Evolutionary conservation across 2,329 filamentous ascomycete species (phyloP), one percentile per base, ranked within the genome.

Genomic region (Fusarium drepaniforme): DNA sequence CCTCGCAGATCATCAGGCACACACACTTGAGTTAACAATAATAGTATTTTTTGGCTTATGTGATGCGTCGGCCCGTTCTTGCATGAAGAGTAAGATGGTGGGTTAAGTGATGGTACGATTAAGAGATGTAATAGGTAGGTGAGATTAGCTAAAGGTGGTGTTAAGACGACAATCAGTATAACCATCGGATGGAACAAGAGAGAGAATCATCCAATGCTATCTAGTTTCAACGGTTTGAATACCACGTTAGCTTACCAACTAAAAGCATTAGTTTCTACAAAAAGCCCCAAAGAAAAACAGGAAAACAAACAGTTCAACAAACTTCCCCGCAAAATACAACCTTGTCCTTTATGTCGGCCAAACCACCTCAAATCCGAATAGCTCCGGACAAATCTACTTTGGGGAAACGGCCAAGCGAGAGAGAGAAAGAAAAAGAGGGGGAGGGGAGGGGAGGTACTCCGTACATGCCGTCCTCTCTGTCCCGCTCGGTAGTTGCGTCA

Each of bases 1-100:
- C 49, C 33, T 60, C 33, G 69, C 49, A 65, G 71, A 74, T 76
- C 75, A 70, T 70, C 75, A 77, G 71, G 75, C 69, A 77, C 73
- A 60, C 66, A 77, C 71, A 57, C 44, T 51, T 67, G 60, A 59
- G 66, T 42, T 38, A n/a, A 46, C 44, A 25, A 28, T 49, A 49
- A 49, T 28, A 49, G 44, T 51, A 18, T 51, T 28, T 33, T 33
- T 30, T 51, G 46, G 46, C 23, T 51, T 51, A 25, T 51, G 46
- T 28, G 46, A 28, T 51, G 46, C 63, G 60, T 51, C 69, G 73
- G 72, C 59, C 73, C 73, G 73, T 60, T 60, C 63, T 38, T 75
- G 72, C 73, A 75, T 70, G 18, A 60, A 13, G n/a, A 40, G n/a
- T 62, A n/a, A 23, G 58, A 56, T 51, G 65, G 74, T 63, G 72